Conservation (phyloP, 345 rosid genomes). For the Populus ilicifolia region DNA sequence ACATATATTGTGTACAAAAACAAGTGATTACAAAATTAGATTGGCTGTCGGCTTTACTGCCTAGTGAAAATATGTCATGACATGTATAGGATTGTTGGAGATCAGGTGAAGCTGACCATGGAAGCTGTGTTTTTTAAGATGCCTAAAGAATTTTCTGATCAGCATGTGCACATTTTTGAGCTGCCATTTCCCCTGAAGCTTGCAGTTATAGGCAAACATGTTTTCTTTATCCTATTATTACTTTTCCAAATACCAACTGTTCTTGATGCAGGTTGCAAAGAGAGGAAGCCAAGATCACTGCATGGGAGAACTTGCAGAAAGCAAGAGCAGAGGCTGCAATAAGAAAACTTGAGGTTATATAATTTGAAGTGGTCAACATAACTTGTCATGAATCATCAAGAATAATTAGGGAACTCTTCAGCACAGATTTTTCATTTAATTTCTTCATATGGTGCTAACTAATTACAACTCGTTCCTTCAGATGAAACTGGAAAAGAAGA, state of each 20-base stretch:
- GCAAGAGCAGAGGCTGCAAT: conserved; percentile 98
- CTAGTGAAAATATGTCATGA: not conserved
- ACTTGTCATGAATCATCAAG: not conserved
- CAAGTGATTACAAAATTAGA: not conserved
- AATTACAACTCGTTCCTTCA: conserved; percentile 16
- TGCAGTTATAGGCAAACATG: not conserved
- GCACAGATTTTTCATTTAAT: not conserved
- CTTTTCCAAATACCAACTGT: not conserved
- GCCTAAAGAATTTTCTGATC: not conserved
- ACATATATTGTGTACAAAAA: not conserved
- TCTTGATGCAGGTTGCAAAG: conserved; percentile 54
- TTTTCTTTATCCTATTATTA: not conserved
- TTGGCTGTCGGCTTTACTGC: too few species aligned
- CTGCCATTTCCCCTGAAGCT: not conserved
- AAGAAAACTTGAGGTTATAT: conserved; percentile 75
- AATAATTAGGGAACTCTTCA: not conserved
- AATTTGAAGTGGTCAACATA: not conserved
- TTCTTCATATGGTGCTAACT: not conserved
- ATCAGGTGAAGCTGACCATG: not conserved
- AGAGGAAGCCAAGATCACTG: conserved; percentile 86
- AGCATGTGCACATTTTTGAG: not conserved
- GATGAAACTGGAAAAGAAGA: conserved; percentile 91
- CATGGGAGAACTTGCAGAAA: conserved; percentile 96
- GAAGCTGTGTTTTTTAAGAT: not conserved
- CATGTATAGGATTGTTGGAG: not conserved